phyloP scores from a whole-genome alignment of 306 rosid species.

The Trifolium pratense region DNA sequence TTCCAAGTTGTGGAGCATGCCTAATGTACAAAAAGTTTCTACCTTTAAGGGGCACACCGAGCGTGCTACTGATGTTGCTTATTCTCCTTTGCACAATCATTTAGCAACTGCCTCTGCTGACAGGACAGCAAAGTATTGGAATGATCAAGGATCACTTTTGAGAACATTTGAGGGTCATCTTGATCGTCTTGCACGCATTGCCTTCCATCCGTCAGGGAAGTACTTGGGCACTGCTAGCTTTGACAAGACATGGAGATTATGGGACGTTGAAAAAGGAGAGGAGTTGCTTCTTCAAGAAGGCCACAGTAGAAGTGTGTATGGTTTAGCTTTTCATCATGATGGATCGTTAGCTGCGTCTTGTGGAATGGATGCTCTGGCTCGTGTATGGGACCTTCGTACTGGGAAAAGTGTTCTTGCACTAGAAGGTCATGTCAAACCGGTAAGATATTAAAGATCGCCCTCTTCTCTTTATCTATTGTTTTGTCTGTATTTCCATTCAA shows the following conservation, averaged over 20 bases:
- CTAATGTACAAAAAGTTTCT: constrained; percentile 62
- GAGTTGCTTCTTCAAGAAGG: constrained; percentile 99
- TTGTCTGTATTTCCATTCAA: constrained; percentile 7
- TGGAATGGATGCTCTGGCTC: constrained; percentile 87
- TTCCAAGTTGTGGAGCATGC: constrained; percentile 93
- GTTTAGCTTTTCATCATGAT: constrained; percentile 79
- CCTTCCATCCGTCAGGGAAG: constrained; percentile 96
- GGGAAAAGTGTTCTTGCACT: constrained; percentile 92
- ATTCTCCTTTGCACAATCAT: constrained; percentile 75
- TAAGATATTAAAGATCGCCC: constrained; percentile 44
- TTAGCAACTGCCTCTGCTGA: constrained; percentile 96
- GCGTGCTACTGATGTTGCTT: constrained; percentile 82
- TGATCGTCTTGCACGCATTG: constrained; percentile 92
- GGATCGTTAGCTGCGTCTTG: constrained; percentile 94
- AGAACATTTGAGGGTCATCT: constrained; percentile 87
- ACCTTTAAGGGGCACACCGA: constrained; percentile 86
- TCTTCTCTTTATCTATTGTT: neutral
- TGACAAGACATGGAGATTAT: constrained; percentile 97
- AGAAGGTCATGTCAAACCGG: constrained; percentile 96
- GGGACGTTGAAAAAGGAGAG: constrained; percentile 87
- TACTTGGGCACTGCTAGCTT: constrained; percentile 94
- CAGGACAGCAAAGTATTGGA: constrained; percentile 89
- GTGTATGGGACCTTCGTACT: constrained; percentile 96
- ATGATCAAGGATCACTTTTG: constrained; percentile 71
- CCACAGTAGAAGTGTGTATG: constrained; percentile 87